Base-by-base conservation (phyloP, 2,329 filamentous ascomycete species). In the Pseudocercospora fuligena region DNA sequence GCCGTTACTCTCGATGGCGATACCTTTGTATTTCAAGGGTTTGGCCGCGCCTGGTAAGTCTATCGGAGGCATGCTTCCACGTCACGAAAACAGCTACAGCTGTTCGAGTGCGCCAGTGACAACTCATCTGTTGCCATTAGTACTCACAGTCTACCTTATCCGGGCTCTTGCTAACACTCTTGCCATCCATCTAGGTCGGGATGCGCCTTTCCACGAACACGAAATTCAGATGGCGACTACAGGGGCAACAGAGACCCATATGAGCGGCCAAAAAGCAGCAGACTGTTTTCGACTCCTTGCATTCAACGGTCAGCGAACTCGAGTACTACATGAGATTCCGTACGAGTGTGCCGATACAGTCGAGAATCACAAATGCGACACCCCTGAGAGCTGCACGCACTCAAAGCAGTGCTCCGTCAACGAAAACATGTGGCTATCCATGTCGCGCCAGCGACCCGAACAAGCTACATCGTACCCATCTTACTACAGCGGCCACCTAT, bases 171-270 rank as follows among this genome's bases (percentile, higher is more conserved):
- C 40, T 43, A 19, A 43, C 8, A 43, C 16, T 40, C 36, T 19
- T 43, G 40, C 40, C 40, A n/a, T 43, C 7, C 40, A 43, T 19
- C 40, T 43, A 43, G 62, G 56, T 27, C 19, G 23, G n/a, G 63
- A 65, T 14, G 63, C 21, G 5, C 43, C 57, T 7, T 65, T 65
- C 29, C 63, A 65, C 31, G 11, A 14, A 40, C 16, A 29, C 5
- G 57, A 65, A 1, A 2, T 3, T 29, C 12, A 27, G 4, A 5
- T 61, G 40, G 29, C 43, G 3, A 51, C 1, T 2, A 25, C 2
- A 6, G 21, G 19, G 5, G 2, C 1, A 4, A 19, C 2, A 14
- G 51, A 54, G 4, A 1, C 36, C 2, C 27, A 8, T n/a, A 1
- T 9, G 27, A 27, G 12, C 3, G 46, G 46, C 16, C 19, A 21